phyloP scores from a whole-genome alignment of 306 rosid genomes.

The Cucurbita moschata region DNA sequence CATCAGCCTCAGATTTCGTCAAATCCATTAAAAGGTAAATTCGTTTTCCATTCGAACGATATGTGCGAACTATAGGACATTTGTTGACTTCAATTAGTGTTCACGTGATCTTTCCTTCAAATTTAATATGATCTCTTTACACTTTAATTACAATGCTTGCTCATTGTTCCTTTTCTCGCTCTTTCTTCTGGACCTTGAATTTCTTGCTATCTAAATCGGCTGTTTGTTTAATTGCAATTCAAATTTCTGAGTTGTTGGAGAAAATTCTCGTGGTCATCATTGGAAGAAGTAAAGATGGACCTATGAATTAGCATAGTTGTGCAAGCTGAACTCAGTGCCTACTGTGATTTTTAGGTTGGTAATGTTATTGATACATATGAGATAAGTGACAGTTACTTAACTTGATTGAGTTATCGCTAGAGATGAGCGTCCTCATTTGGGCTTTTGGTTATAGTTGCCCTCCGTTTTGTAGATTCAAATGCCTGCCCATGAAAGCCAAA shows the following conservation, averaged over 20 bases:
- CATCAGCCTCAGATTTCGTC: slow-evolving; percentile 91
- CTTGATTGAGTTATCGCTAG: neutral
- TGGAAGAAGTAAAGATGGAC: neutral
- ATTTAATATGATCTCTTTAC: neutral
- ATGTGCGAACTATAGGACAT: neutral
- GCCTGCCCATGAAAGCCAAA: neutral
- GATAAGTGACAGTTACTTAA: neutral
- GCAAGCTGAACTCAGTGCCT: neutral
- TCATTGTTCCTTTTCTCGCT: neutral
- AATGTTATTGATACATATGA: neutral
- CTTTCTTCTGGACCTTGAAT: neutral
- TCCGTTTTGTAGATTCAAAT: neutral
- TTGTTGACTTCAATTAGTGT: neutral
- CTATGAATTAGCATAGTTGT: neutral
- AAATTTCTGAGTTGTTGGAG: neutral
- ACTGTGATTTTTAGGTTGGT: neutral
- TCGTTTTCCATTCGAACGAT: neutral
- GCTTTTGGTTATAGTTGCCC: neutral
- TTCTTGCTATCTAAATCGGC: neutral
- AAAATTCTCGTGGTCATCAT: neutral
- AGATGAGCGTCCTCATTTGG: neutral
- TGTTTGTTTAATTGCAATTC: neutral
- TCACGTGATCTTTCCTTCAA: neutral
- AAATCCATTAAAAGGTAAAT: slow-evolving; percentile 74
- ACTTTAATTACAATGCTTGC: neutral